Conservation (phyloP, 2,329 filamentous ascomycete species). For the Celoporthe dispersa region DNA sequence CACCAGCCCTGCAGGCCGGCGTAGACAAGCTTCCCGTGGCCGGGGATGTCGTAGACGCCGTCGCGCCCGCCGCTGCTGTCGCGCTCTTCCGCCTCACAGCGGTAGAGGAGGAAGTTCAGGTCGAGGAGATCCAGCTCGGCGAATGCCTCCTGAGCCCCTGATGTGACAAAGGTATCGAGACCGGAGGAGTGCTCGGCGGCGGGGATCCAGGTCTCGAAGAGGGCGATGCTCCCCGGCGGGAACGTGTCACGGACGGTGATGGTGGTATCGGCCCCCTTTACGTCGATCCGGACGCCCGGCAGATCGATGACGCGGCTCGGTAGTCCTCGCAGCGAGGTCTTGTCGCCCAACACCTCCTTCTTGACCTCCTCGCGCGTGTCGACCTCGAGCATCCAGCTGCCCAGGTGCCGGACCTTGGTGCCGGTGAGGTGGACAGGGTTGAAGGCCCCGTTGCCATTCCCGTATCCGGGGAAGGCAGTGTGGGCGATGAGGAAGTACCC, state of each 20-base stretch:
- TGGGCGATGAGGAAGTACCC: constrained; percentile 96
- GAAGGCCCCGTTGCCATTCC: constrained; percentile 80
- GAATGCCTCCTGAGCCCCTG: constrained; percentile 80
- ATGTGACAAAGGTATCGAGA: constrained; percentile 84
- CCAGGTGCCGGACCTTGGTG: constrained; percentile 83
- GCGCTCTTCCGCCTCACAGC: constrained; percentile 85
- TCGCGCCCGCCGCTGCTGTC: constrained; percentile 79
- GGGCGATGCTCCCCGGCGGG: constrained; percentile 88
- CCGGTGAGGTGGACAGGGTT: constrained; percentile 79
- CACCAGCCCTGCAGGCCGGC: constrained; percentile 99
- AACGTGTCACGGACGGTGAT: constrained; percentile 84
- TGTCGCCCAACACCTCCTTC: constrained; percentile 68
- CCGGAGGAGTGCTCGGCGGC: constrained; percentile 81
- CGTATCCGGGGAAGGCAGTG: constrained; percentile 91
- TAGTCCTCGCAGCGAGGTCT: constrained; percentile 76
- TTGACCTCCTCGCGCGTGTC: constrained; percentile 75
- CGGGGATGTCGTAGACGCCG: constrained; percentile 87
- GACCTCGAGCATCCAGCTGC: constrained; percentile 91
- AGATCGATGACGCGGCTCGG: constrained; percentile 80
- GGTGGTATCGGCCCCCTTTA: constrained; percentile 73
- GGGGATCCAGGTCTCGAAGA: constrained; percentile 97
- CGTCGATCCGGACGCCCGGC: constrained; percentile 73
- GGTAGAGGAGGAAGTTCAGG: constrained; percentile 89
- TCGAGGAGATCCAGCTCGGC: constrained; percentile 75
- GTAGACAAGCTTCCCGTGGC: constrained; percentile 84